Evolutionary conservation across 495 filamentous ascomycete species (phyloP).

Genomic region (Aspergillus cavernicola): DNA sequence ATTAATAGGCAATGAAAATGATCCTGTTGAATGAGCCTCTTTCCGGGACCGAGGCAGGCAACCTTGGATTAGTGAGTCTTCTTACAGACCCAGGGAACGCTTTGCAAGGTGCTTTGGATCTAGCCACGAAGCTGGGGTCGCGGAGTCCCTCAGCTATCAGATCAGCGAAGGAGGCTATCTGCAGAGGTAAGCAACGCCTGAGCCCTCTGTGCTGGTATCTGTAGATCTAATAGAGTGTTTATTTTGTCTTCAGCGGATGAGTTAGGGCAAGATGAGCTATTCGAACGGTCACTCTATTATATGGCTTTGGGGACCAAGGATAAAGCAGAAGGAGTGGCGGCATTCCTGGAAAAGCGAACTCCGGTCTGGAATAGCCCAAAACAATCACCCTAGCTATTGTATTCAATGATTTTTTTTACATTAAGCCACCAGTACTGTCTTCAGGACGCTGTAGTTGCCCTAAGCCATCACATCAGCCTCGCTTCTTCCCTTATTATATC

Average conservation of each 20-base stretch:
- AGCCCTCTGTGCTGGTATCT: background rate
- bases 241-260: background rate
- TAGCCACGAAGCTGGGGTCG: background rate
- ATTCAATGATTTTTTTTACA: too few species aligned
- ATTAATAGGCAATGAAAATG: conserved; percentile 8
- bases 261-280: background rate
- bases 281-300: conserved; percentile 7
- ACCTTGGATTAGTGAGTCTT: background rate
- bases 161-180: conserved; percentile 7
- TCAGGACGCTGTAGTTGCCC: too few species aligned
- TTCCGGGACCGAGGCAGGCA: background rate
- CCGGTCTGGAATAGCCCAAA: background rate
- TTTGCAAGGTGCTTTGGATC: background rate
- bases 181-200: conserved; percentile 4
- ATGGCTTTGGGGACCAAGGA: conserved; percentile 3
- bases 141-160: conserved; percentile 1
- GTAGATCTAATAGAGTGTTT: background rate
- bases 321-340: conserved; percentile 4
- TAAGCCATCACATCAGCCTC: too few species aligned
- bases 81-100: background rate
- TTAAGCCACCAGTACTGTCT: too few species aligned
- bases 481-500: too few species aligned
- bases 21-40: conserved; percentile 7
- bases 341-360: conserved; percentile 3
- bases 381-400: too few species aligned